These are phyloP conservation scores for Euphorbia tirucalli DNA, from an alignment of 345 rosid genomes.

Conservation along the genomic window DNA sequence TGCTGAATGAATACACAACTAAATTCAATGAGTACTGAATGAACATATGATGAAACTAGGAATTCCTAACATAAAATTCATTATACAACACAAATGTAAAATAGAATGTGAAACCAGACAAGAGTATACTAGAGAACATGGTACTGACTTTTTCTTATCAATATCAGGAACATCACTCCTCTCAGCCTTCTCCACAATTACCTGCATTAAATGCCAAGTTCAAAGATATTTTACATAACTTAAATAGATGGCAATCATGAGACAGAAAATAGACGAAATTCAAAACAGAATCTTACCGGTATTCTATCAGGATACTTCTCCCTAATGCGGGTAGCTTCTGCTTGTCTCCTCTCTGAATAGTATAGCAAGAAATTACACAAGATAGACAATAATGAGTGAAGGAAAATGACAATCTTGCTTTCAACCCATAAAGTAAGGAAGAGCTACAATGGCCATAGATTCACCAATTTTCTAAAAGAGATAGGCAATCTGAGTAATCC, in stretches of 20 bases:
- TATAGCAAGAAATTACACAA: neutral
- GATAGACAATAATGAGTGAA: neutral
- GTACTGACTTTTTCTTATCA: constrained; percentile 90
- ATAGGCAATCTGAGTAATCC: neutral
- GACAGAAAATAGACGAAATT: neutral
- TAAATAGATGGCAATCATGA: neutral
- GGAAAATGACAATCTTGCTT: neutral
- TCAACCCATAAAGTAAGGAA: neutral
- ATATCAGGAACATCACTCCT: constrained; percentile 90
- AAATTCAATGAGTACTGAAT: too few species aligned
- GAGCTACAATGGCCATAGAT: neutral
- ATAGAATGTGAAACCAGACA: neutral
- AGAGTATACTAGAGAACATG: neutral
- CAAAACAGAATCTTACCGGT: constrained; percentile 47
- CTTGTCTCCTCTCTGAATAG: constrained; percentile 68
- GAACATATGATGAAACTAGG: too few species aligned
- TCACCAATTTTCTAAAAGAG: neutral
- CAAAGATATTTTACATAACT: neutral
- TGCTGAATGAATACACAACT: too few species aligned
- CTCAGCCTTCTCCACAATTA: constrained; percentile 89
- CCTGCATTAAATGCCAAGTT: constrained; percentile 43
- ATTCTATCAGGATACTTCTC: constrained; percentile 91
- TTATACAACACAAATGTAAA: neutral
- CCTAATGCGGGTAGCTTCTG: constrained; percentile 77
- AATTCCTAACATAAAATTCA: too few species aligned